Percentiles rank a stretch among this genome's conserved stretches.
These are phyloP conservation scores for Mimosa bimucronata DNA, from an alignment of 306 rosid species.

Conservation along the genomic window DNA sequence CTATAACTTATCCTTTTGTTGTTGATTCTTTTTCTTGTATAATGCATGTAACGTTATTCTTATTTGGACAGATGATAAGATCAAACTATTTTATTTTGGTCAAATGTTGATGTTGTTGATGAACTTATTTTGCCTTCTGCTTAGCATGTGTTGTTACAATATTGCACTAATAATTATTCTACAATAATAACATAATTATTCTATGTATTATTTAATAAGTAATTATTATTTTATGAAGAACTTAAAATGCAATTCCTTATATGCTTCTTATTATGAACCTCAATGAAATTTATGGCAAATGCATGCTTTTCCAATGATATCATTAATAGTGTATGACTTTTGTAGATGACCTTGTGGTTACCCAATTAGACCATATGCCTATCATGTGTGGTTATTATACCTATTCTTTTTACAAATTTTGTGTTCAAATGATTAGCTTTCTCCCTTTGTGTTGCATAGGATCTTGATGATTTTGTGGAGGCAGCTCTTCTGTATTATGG, in stretches of 20 bases:
- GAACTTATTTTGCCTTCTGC: not conserved
- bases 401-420: conserved; percentile 13
- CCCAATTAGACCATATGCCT: not conserved
- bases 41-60: not conserved
- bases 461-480: conserved; percentile 91
- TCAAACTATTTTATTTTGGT: not conserved
- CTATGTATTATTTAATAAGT: not conserved
- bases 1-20: not conserved
- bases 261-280: not conserved
- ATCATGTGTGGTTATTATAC: conserved; percentile 16
- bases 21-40: not conserved
- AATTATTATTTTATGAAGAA: not conserved
- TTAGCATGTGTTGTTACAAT: conserved; percentile 11
- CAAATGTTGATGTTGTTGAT: not conserved
- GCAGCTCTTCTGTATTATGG: conserved; percentile 92
- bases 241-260: not conserved
- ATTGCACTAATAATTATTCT: not conserved
- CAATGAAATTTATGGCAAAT: not conserved
- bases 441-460: conserved; percentile 52
- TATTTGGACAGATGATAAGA: conserved; percentile 18
- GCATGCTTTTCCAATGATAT: not conserved
- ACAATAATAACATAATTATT: not conserved
- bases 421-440: conserved; percentile 19
- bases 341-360: not conserved
- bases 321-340: not conserved